These are phyloP conservation scores for Scolecobasidium constrictum DNA, from an alignment of 2,329 filamentous ascomycete species.

Conservation along the genomic window DNA sequence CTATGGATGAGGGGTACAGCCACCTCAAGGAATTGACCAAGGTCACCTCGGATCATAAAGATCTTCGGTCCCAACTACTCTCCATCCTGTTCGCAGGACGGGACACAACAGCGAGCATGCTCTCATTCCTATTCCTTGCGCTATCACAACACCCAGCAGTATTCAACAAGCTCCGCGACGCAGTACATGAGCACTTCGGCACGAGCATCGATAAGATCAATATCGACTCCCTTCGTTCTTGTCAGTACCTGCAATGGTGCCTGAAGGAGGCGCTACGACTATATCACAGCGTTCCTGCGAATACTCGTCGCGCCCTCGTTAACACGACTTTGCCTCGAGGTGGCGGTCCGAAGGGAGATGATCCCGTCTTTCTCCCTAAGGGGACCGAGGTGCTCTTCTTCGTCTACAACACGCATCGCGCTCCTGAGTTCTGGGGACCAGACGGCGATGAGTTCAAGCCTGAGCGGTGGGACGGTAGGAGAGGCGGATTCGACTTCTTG, in stretches of 20 bases:
- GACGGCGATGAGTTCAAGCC: slow-evolving; percentile 33
- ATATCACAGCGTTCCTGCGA: slow-evolving; percentile 37
- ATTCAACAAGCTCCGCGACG: slow-evolving; percentile 56
- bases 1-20: slow-evolving; percentile 64
- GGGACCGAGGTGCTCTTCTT: slow-evolving; percentile 36
- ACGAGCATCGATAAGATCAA: slow-evolving; percentile 42
- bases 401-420: slow-evolving; percentile 31
- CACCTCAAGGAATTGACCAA: slow-evolving; percentile 77
- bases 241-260: slow-evolving; percentile 60
- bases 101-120: slow-evolving; percentile 74
- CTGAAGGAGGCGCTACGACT: slow-evolving; percentile 33
- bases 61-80: slow-evolving; percentile 75
- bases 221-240: slow-evolving; percentile 72
- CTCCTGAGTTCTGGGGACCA: slow-evolving; percentile 31
- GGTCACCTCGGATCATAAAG: slow-evolving; percentile 56
- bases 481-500: slow-evolving; percentile 35
- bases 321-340: slow-evolving; percentile 21
- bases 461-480: slow-evolving; percentile 40
- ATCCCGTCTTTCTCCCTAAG: slow-evolving; percentile 36
- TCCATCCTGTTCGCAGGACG: slow-evolving; percentile 64
- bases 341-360: slow-evolving; percentile 29
- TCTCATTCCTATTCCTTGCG: slow-evolving; percentile 77
- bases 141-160: slow-evolving; percentile 61
- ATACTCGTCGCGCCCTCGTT: slow-evolving; percentile 15
- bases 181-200: slow-evolving; percentile 61